Conservation (phyloP, 2,329 filamentous ascomycete species). For the Cordyceps cateniannulata region DNA sequence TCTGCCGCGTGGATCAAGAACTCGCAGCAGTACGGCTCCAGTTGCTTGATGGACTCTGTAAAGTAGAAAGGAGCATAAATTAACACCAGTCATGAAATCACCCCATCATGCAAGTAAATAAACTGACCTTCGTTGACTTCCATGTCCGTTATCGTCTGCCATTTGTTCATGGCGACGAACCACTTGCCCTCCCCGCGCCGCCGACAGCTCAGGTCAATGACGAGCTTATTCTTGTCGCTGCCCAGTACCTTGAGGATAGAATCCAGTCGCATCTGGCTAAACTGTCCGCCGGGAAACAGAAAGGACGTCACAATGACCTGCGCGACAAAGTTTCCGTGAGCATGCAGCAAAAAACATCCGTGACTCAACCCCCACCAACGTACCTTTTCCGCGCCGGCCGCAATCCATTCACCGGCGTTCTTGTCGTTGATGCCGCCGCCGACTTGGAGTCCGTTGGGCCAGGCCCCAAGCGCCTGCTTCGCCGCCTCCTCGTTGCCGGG, state of each 20-base stretch:
- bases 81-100: not conserved
- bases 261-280: constrained; percentile 70
- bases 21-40: constrained; percentile 91
- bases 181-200: constrained; percentile 64
- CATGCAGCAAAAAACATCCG: not conserved
- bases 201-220: constrained; percentile 92
- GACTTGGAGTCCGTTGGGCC: constrained; percentile 77
- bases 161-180: constrained; percentile 99
- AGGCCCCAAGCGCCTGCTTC: constrained; percentile 66
- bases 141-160: constrained; percentile 97
- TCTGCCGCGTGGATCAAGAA: constrained; percentile 97
- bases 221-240: constrained; percentile 71
- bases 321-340: constrained; percentile 15
- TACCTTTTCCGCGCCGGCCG: constrained; percentile 84
- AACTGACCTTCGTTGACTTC: constrained; percentile 74
- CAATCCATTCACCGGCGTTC: constrained; percentile 84
- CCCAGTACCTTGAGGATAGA: constrained; percentile 66
- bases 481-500: constrained; percentile 79
- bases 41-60: constrained; percentile 67
- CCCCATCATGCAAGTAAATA: not conserved
- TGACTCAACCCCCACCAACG: constrained; percentile 2
- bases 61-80: not conserved
- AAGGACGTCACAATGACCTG: constrained; percentile 97
- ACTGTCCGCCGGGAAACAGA: constrained; percentile 78
- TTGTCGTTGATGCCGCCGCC: constrained; percentile 86